phyloP scores from a whole-genome alignment of 495 filamentous ascomycete genomes.

The Penicillium angulare region DNA sequence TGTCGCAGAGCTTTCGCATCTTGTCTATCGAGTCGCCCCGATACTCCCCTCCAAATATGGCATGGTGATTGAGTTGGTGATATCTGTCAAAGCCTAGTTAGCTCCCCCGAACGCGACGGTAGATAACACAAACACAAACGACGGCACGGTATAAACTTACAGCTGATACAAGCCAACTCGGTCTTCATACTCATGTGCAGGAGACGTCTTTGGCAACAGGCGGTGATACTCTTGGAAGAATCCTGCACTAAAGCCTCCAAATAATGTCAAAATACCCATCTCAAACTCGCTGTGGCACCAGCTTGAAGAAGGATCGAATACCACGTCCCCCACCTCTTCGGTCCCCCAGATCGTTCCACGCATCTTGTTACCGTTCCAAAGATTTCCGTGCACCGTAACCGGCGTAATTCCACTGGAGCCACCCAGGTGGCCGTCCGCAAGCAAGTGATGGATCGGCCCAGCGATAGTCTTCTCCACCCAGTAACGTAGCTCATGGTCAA shows the following conservation, averaged over 20 bases:
- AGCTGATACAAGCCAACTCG: conserved; percentile 76
- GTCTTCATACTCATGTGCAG: conserved; percentile 81
- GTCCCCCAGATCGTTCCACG: conserved; percentile 57
- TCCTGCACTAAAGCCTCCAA: conserved; percentile 75
- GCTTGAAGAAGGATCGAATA: conserved; percentile 76
- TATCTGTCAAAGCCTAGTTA: conserved; percentile 52
- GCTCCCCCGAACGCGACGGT: background rate
- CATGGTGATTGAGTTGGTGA: conserved; percentile 87
- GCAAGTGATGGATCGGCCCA: conserved; percentile 66
- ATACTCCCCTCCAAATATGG: conserved; percentile 80
- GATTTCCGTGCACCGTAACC: conserved; percentile 83
- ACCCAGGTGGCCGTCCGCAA: conserved; percentile 65
- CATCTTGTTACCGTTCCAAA: conserved; percentile 88
- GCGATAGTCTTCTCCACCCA: conserved; percentile 61
- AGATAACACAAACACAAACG: background rate
- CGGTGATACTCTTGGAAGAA: conserved; percentile 78
- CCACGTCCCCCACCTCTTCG: conserved; percentile 67
- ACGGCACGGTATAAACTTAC: conserved; percentile 45
- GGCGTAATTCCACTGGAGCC: conserved; percentile 57
- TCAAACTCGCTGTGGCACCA: conserved; percentile 92
- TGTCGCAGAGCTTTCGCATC: conserved; percentile 66
- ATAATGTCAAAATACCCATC: conserved; percentile 92
- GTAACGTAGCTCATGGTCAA: conserved; percentile 56
- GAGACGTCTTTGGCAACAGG: conserved; percentile 74
- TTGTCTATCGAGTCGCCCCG: conserved; percentile 68